Base-by-base conservation (phyloP, 257 asterid genomes). In the Avicennia marina region DNA sequence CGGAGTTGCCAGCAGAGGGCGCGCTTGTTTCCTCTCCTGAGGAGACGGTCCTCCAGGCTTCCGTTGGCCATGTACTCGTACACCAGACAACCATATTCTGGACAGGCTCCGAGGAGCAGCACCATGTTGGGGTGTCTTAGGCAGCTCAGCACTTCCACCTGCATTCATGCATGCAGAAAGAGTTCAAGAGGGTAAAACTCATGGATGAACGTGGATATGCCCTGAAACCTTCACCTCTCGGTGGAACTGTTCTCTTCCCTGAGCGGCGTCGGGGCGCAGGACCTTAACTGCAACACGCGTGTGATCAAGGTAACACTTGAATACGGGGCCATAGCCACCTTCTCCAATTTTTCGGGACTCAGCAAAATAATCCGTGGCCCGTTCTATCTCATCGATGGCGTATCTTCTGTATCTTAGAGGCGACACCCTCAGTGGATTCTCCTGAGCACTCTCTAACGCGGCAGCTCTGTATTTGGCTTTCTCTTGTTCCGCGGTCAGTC, bases 281-380 rank as follows among this genome's bases (percentile, higher is more conserved):
- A 90, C 88, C 71, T 90, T 90, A 50, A 90, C 82, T 0, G 98
- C 98, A 20, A 84, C 96, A 0, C 75, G 76, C 2, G 94, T 86
- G 65, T 84, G 94, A 67, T 90, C 98, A 20, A 90, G 98, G 60
- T 69, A 49, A 26, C 98, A 87, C 77, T 72, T 90, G 27, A 51
- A 90, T 21, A 90, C 98, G 11, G 98, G 98, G 42, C 98, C 98
- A 64, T 90, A 90, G 19, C 98, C 96, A 0, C 98, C 98, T 75
- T 90, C 98, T 27, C 96, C 98, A 58, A 90, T 78, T 75, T 90
- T 86, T 47, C 76, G 68, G 15, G 73, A 45, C 2, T 70, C 75
- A 0, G 67, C 18, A 63, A 90, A 83, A 64, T 58, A 74, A 6
- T 77, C 80, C 0, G 98, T 90, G 16, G 98, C 98, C 36, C 66